Evolutionary conservation across 352 stramenopile species (phyloP), one percentile per base, ranked within the genome.

Genomic region (Thalassiosira hispida): DNA sequence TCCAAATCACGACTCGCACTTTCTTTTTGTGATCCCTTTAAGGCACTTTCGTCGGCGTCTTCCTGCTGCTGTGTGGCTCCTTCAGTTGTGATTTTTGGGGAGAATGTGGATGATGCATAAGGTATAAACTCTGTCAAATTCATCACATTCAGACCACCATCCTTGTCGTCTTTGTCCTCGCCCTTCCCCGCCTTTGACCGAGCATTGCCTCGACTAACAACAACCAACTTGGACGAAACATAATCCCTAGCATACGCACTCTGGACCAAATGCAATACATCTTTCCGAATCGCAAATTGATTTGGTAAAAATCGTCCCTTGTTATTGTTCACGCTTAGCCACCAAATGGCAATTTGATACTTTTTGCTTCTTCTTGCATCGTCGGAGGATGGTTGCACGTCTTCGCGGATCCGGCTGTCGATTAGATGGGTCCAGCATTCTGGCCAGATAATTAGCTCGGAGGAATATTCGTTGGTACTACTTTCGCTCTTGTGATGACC

Each of bases 401-500:
- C n/a, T n/a, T n/a, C n/a, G n/a, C n/a, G n/a, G n/a, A n/a, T n/a
- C n/a, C n/a, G n/a, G n/a, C n/a, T n/a, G 71, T 80, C 61, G 1
- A 87, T 87, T 14, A 76, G 65, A 56, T 81, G 35, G 16, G 79
- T 87, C 79, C 79, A 87, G 65, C 73, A 81, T 57, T 87, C 79
- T 12, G 79, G 79, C 74, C 74, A 87, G 29, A 87, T 64, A 1
- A 87, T 51, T 9, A 87, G 49, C n/a, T 75, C 57, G 27, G 61
- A 75, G 9, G 29, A 71, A 18, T 38, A 38, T 38, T 3, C 31
- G 49, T 31, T 57, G 47, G 49, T 60, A 20, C 7, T 60, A 20
- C 25, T 60, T 23, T 42, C 22, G 25, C 27, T 22, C 53, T 8
- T 62, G 14, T 14, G 29, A 12, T 20, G 16, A n/a, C 29, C 55